Base-by-base conservation (phyloP, 106 monocot species). In the Xerophyta viscosa region DNA sequence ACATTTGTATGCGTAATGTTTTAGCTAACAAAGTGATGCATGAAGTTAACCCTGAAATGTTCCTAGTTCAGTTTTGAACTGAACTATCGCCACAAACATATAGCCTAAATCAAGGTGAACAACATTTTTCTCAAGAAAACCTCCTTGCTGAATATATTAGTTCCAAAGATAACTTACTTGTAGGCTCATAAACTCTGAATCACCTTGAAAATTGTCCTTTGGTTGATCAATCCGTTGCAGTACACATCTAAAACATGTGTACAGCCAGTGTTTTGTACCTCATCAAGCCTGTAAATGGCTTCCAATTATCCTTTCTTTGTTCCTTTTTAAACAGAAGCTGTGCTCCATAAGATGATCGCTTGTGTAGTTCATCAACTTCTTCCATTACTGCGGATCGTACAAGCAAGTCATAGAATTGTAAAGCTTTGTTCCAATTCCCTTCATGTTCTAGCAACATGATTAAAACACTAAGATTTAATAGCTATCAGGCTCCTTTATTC, bases 401-500 rank as follows among this genome's bases (percentile, higher is more conserved):
- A 45, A 98, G 74, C 46, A 98, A 69, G 62, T 98, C 98, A 69
- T 90, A 80, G 50, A 74, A 86, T 46, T 98, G 89, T 6, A 90
- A 50, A 66, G 82, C 89, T 66, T 86, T 86, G 58, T 69, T 90
- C 98, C 89, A 98, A 25, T 86, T 86, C 27, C 90, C 98, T 46
- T 98, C 98, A 66, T 98, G 98, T 66, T 90, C n/a, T n/a, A n/a
- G n/a, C n/a, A n/a, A n/a, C n/a, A n/a, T n/a, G n/a, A n/a, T n/a
- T n/a, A n/a, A n/a, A n/a, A n/a, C n/a, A n/a, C n/a, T n/a, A n/a
- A n/a, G n/a, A n/a, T n/a, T n/a, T n/a, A n/a, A n/a, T n/a, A n/a
- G 69, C 88, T 79, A 57, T 96, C 94, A 62, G 88, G 94, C 51
- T 96, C 94, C 54, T 96, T 96, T 50, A 96, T 81, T 46, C 72